These are phyloP conservation scores for Evernia prunastri DNA, from an alignment of 495 filamentous ascomycete genomes.

Conservation along the genomic window DNA sequence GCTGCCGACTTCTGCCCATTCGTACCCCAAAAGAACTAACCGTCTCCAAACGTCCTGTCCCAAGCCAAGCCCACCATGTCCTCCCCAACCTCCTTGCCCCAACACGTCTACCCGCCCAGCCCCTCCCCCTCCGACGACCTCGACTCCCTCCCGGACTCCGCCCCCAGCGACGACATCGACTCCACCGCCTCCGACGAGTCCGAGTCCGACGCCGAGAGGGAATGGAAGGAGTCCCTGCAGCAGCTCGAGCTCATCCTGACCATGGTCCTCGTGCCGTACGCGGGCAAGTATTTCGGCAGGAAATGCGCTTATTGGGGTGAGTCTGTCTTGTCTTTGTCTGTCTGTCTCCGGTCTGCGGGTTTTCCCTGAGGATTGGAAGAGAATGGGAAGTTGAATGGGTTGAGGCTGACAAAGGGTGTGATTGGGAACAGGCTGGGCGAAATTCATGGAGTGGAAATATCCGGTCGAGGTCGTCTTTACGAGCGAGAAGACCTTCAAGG, in stretches of 20 bases:
- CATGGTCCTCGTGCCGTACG: conserved; percentile 88
- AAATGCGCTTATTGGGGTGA: conserved; percentile 95
- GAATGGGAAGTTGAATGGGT: not conserved
- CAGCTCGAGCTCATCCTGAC: conserved; percentile 86
- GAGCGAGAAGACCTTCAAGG: conserved; percentile 53
- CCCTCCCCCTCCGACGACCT: conserved; percentile 40
- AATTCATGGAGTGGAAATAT: conserved; percentile 74
- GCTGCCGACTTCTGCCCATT: too few species aligned
- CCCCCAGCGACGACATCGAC: conserved; percentile 47
- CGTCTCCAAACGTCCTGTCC: not conserved
- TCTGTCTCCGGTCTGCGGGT: not conserved
- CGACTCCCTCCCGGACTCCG: conserved; percentile 43
- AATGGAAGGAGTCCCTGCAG: conserved; percentile 90
- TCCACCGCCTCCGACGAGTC: conserved; percentile 44
- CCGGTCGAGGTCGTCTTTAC: conserved; percentile 58
- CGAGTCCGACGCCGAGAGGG: conserved; percentile 75
- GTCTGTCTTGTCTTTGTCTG: conserved; percentile 19
- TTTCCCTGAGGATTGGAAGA: not conserved
- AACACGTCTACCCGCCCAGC: conserved; percentile 33
- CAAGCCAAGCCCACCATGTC: conserved; percentile 6
- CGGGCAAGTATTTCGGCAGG: conserved; percentile 88
- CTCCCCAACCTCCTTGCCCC: conserved; percentile 23
- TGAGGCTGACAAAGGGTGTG: not conserved
- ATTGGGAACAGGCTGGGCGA: conserved; percentile 52
- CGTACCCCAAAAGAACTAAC: too few species aligned